Base-by-base conservation (phyloP, 202 grass and related monocot species). In the Schoenoplectus triqueter region DNA sequence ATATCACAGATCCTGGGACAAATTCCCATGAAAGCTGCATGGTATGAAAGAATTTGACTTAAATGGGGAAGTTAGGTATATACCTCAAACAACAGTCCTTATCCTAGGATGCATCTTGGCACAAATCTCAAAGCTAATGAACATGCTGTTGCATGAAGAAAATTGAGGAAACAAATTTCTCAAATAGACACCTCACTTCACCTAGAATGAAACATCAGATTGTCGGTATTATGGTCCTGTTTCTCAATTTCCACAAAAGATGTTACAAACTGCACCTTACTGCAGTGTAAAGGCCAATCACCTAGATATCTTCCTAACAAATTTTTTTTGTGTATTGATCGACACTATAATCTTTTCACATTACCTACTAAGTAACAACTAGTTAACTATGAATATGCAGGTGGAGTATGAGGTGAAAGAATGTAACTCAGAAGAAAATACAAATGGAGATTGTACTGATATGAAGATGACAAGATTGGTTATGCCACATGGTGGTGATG, bases 401-500 rank as follows among this genome's bases (percentile, higher is more conserved):
- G 69, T 92, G 31, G 94, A 97, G 83, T 97, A 92, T 62, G 44
- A 89, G 5, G 90, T 97, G 19, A 59, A 91, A 54, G 85, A 86
- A 80, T 95, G 95, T 84, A 86, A 67, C 17, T 15, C 86, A 3
- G 84, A 90, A 85, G 64, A 89, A 54, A 74, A 81, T n/a, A 82
- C 64, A 15, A 89, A 89, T 70, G 69, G 82, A 69, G 74, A 84
- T 2, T 94, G 96, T 49, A 69, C 87, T 3, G 82, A 98, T 73
- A 86, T 50, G 46, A 64, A 84, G 82, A 84, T 8, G 2, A n/a
- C 87, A 14, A 88, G 71, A 69, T 57, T 90, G 15, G 82, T 81
- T 2, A 72, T 98, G 70, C 93, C 96, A 0, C 86, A 48, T 57
- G 96, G 93, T 10, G 96, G 96, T 73, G 73, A 92, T 59, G 68